Base-by-base conservation (phyloP, 2,329 filamentous ascomycete genomes). In the Exophiala lecanii-corni region DNA sequence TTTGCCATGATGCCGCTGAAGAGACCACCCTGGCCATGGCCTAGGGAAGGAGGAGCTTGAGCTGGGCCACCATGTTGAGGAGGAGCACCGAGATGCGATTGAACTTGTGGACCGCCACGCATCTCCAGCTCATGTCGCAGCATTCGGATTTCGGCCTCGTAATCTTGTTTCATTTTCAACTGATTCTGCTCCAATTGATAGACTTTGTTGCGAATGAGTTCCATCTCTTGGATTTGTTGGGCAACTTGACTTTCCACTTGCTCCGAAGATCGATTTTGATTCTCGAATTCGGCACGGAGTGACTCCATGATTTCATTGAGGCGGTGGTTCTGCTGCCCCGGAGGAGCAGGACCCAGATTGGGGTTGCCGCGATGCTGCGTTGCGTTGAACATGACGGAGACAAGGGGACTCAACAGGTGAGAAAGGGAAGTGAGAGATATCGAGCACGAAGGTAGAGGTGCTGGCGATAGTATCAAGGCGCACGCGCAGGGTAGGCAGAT, bases 1-100 rank as follows among this genome's bases (percentile, higher is more conserved):
- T 91, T 91, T 43, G 89, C 81, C 87, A 98, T 97, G 62, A 97
- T 95, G 43, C 88, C 89, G 55, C 88, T 89, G 62, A 98, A 97
- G 30, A 97, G 76, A 60, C 94, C 92, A 63, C 85, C 91, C 43
- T 81, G 81, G 18, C 91, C 89, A 60, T 94, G 86, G 19, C 89
- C 87, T 55, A 97, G 86, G 37, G 87, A 72, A 25, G 82, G 89
- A 25, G 92, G 91, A 50, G 88, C 85, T 67, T 92, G 87, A 36
- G 86, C 82, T 44, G 88, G 84, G 32, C 84, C 87, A 46, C 79
- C 79, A 76, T 92, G 86, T 59, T 84, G 83, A 47, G 83, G 78
- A 30, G 82, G 81, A 12, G 81, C 84, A 50, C 77, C 76, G 59
- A 88, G 80, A 49, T 88, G 83, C 50, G 84, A 80, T 28, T 55